These are phyloP conservation scores for Scalesia atractyloides DNA, from an alignment of 129 eudicot species.

Conservation along the genomic window DNA sequence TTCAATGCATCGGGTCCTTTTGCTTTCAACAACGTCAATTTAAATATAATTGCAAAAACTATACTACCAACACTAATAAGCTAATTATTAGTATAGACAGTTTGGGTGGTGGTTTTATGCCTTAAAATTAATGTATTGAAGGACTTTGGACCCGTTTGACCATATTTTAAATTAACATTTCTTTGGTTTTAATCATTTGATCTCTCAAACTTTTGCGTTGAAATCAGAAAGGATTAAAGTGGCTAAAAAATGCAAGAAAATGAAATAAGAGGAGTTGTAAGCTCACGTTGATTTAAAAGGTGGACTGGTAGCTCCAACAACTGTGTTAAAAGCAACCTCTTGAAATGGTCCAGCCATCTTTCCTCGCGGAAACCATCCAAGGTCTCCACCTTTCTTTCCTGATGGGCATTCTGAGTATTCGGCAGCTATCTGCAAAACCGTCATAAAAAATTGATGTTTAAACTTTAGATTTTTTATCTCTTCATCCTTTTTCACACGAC, in stretches of 20 bases:
- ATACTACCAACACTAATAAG: not conserved
- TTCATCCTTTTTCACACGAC: not conserved
- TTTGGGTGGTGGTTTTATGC: not conserved
- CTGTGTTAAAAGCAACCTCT: conserved; percentile 95
- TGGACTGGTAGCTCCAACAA: conserved; percentile 93
- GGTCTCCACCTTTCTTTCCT: conserved; percentile 97
- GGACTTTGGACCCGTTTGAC: not conserved
- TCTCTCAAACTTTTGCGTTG: not conserved
- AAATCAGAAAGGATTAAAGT: not conserved
- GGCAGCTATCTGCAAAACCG: conserved; percentile 71
- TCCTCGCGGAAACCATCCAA: conserved; percentile 99
- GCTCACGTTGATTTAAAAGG: conserved; percentile 96
- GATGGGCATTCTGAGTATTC: conserved; percentile 99
- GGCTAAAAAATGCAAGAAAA: not conserved
- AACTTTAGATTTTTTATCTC: not conserved
- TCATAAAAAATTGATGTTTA: not conserved
- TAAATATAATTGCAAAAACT: not conserved
- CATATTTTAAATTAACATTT: not conserved
- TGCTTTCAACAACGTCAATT: not conserved
- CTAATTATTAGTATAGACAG: not conserved
- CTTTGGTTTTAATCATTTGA: not conserved
- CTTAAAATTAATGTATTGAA: too few relatives aligned
- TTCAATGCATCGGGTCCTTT: not conserved
- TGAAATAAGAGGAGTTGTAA: not conserved
- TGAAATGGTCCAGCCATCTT: conserved; percentile 99